These are phyloP conservation scores for Russula olivacea DNA, from an alignment of 768 basidiomycete genomes.

Conservation along the genomic window DNA sequence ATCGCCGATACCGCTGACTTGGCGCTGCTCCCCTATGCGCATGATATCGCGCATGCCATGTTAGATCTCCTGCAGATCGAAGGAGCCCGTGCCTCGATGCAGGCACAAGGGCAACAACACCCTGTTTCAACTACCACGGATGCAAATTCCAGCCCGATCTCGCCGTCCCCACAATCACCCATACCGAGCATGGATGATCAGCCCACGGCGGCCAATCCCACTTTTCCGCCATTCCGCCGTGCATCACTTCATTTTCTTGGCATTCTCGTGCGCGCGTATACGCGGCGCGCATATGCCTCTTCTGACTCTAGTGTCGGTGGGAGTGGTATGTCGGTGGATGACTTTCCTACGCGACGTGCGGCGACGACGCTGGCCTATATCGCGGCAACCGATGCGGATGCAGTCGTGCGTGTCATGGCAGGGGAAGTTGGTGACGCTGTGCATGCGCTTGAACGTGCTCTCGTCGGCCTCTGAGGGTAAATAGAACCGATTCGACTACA, in stretches of 20 bases:
- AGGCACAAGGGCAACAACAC: not conserved
- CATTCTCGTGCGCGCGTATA: constrained; percentile 57
- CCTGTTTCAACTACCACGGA: constrained; percentile 2
- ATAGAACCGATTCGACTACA: not conserved
- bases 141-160: not conserved
- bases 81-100: constrained; percentile 33
- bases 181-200: constrained; percentile 44
- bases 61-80: constrained; percentile 73
- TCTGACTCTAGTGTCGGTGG: not conserved
- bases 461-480: constrained; percentile 9
- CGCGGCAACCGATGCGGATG: constrained; percentile 21
- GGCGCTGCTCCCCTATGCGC: constrained; percentile 56
- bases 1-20: constrained; percentile 60
- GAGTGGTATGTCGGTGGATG: not conserved
- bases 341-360: constrained; percentile 20
- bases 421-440: constrained; percentile 23
- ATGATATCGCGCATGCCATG: constrained; percentile 60
- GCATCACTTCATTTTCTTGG: constrained; percentile 81
- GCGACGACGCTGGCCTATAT: constrained; percentile 22
- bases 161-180: not conserved
- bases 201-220: constrained; percentile 54
- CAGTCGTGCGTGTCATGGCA: constrained; percentile 23
- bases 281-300: constrained; percentile 39
- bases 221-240: constrained; percentile 75
- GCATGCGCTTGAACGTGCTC: constrained; percentile 12